Conservation (phyloP, 805 yeast genomes). For the Hanseniaspora thailandica region DNA sequence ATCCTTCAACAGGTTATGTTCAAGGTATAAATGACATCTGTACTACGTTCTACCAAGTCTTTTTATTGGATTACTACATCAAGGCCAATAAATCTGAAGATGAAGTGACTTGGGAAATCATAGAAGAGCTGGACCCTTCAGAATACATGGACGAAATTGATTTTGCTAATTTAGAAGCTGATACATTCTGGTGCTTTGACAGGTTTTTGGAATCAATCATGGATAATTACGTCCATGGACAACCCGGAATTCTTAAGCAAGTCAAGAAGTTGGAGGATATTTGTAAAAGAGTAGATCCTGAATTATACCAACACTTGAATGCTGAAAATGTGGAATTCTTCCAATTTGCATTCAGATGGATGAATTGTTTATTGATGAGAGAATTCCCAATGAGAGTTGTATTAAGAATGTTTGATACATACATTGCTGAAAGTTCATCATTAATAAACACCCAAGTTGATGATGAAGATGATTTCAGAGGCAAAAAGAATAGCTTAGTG, state of each 20-base stretch:
- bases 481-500: background rate
- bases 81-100: conserved; percentile 35
- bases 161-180: conserved; percentile 72
- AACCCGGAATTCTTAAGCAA: conserved; percentile 91
- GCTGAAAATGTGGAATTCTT: conserved; percentile 82
- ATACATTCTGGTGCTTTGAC: conserved; percentile 92
- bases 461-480: background rate
- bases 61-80: conserved; percentile 52
- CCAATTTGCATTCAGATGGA: conserved; percentile 95
- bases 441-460: conserved; percentile 16
- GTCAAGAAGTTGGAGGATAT: conserved; percentile 68
- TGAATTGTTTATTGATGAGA: conserved; percentile 94
- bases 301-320: conserved; percentile 61
- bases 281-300: conserved; percentile 67
- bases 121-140: conserved; percentile 35
- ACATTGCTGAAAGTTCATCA: conserved; percentile 55
- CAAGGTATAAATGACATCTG: conserved; percentile 93
- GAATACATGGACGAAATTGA: conserved; percentile 45
- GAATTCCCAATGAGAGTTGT: conserved; percentile 69
- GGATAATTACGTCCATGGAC: conserved; percentile 94
- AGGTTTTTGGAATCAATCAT: conserved; percentile 86
- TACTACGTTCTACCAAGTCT: conserved; percentile 86
- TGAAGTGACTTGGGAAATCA: conserved; percentile 27
- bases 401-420: conserved; percentile 96
- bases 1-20: conserved; percentile 95